Evolutionary conservation across 2,329 filamentous ascomycete species (phyloP), one percentile per base, ranked within the genome.

Genomic region (Zymoseptoria brevis): DNA sequence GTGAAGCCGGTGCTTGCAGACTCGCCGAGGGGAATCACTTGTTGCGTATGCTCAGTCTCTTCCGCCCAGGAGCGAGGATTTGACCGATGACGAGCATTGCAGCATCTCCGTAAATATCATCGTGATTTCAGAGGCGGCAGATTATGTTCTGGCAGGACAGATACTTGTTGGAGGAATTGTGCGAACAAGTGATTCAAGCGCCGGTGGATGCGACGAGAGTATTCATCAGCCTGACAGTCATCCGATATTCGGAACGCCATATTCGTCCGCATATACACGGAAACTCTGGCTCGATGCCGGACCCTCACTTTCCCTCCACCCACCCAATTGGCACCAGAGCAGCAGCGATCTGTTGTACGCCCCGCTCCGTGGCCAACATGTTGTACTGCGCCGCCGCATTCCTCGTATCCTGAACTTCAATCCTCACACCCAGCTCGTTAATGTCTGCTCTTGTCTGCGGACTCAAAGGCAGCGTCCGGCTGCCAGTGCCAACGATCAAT

Each of bases 351-450:
- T 93, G 87, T 19, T 85, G 81, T 5, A 94, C 85, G 1, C 94
- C 93, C 55, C 94, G 80, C 77, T 99, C 94, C 19, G 91, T 97
- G n/a, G 91, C 93, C 57, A 99, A 77, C 69, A 99, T 73, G 72
- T 99, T 99, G 74, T 94, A 99, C 73, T 96, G 91, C 35, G 92
- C 88, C 1, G 93, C 90, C 8, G 94, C 94, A 75, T 97, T 97
- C 63, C 90, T 81, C 30, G 94, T 97, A 75, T 97, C 94, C 70
- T 93, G 82, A 3, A 96, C 81, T 70, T 99, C 94, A 4, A 97
- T 80, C 59, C 90, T 81, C 66, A 97, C 88, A 0, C 94, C 94
- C 50, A 97, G 75, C 29, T 83, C 81, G 62, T 87, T 87, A 58
- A 99, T 84, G 66, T 85, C 80, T 60, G 80, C 80, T 66, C 87